Conservation (phyloP, 176 grass and related monocot species). For the Coix lacrymajobi region DNA sequence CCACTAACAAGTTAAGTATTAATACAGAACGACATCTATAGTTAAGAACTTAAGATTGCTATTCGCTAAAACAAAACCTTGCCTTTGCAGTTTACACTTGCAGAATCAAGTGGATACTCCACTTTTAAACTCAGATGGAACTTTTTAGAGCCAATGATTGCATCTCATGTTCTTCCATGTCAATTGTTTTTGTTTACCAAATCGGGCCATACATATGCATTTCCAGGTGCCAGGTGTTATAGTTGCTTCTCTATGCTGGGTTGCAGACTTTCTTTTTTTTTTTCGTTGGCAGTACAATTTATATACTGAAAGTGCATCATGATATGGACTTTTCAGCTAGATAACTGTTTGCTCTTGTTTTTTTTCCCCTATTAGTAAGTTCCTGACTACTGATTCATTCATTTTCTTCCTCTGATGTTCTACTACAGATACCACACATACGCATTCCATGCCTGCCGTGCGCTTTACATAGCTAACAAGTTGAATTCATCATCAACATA, state of each 20-base stretch:
- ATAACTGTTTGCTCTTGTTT: not conserved
- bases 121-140: not conserved
- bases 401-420: not conserved
- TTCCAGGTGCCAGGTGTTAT: not conserved
- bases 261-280: not conserved
- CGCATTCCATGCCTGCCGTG: conserved; percentile 73
- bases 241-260: not conserved
- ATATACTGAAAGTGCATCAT: not conserved
- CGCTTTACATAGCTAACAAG: conserved; percentile 88
- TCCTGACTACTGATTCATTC: not conserved
- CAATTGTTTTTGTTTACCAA: not conserved
- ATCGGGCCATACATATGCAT: not conserved
- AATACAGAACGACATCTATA: not conserved
- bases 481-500: conserved; percentile 79
- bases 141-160: not conserved
- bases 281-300: not conserved
- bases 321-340: not conserved
- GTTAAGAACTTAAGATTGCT: not conserved
- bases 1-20: not conserved
- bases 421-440: conserved; percentile 83
- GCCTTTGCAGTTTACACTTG: too few species aligned
- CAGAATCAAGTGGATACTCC: not conserved
- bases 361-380: not conserved
- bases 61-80: not conserved
- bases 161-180: not conserved